These are phyloP conservation scores for Tilletiopsis washingtonensis DNA, from an alignment of 1,284 basidiomycete genomes.

Conservation along the genomic window DNA sequence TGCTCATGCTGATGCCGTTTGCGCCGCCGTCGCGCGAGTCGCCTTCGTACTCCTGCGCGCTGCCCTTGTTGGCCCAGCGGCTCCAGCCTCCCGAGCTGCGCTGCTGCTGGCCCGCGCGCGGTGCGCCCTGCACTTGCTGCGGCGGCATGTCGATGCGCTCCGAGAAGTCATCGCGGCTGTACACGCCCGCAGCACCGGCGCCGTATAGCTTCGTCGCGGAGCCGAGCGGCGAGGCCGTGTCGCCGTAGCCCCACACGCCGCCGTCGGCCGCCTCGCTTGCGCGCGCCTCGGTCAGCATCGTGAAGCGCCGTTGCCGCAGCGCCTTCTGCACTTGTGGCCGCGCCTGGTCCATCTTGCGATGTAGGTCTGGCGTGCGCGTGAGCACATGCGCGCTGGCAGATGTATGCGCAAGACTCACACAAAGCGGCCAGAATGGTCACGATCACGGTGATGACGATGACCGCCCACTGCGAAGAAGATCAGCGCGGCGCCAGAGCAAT, in stretches of 20 bases:
- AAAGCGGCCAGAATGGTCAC: slow-evolving; percentile 72
- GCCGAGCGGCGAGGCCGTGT: not conserved
- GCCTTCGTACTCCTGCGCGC: not conserved
- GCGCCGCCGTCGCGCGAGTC: not conserved
- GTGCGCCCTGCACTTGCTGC: not conserved
- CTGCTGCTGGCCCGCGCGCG: not conserved
- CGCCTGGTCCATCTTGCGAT: slow-evolving; percentile 63
- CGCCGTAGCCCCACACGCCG: not conserved
- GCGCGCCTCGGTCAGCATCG: slow-evolving; percentile 15
- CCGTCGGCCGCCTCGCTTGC: not conserved
- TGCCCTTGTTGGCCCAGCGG: not conserved
- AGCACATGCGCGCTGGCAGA: too few relatives aligned
- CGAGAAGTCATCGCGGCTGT: not conserved
- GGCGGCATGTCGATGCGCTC: too few relatives aligned
- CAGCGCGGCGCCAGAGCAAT: too few relatives aligned
- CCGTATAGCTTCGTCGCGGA: not conserved
- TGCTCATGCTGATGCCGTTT: not conserved
- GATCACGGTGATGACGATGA: slow-evolving; percentile 47
- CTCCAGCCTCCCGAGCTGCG: not conserved
- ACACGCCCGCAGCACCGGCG: not conserved
- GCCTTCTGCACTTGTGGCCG: slow-evolving; percentile 56
- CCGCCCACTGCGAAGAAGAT: too few relatives aligned
- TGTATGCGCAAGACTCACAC: too few relatives aligned
- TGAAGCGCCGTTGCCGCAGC: slow-evolving; percentile 63
- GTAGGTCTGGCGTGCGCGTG: too few relatives aligned